Evolutionary conservation across 306 rosid species (phyloP).

Genomic region (Macrotyloma uniflorum): DNA sequence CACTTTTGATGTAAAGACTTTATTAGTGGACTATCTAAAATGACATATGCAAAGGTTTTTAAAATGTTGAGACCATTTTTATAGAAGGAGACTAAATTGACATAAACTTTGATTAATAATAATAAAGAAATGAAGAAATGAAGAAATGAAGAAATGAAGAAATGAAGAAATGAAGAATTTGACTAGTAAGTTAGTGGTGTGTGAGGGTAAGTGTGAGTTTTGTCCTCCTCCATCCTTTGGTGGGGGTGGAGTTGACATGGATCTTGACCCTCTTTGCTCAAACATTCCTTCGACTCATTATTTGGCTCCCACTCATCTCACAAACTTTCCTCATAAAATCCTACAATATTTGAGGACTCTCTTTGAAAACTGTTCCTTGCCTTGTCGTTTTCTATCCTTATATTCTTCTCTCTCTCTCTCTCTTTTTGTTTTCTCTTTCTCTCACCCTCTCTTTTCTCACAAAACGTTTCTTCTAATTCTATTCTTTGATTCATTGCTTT

Average conservation of each 20-base stretch:
- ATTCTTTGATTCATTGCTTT: conserved; percentile 13
- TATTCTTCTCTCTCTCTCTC: conserved; percentile 13
- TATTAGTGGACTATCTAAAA: too few relatives aligned
- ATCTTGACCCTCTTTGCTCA: conserved; percentile 72
- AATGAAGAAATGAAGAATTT: conserved; percentile 25
- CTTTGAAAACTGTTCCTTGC: conserved; percentile 47
- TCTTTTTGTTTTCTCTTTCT: background rate
- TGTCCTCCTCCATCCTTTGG: conserved; percentile 35
- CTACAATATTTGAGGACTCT: conserved; percentile 47
- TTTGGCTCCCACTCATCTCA: conserved; percentile 44
- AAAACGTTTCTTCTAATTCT: background rate
- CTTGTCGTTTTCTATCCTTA: conserved; percentile 48
- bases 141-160: too few relatives aligned
- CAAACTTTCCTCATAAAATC: conserved; percentile 43
- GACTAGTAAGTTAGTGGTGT: conserved; percentile 46
- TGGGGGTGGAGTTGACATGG: conserved; percentile 87
- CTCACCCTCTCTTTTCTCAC: background rate
- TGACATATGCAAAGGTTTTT: too few relatives aligned
- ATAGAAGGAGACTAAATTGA: too few relatives aligned
- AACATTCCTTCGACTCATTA: conserved; percentile 62
- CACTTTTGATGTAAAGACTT: too few relatives aligned
- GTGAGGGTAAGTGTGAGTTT: conserved; percentile 36
- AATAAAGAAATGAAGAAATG: conserved; percentile 8
- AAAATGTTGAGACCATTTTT: too few relatives aligned
- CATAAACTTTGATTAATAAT: too few relatives aligned